phyloP scores from a whole-genome alignment of 805 yeast species.

The Kluyveromyces aestuarii region DNA sequence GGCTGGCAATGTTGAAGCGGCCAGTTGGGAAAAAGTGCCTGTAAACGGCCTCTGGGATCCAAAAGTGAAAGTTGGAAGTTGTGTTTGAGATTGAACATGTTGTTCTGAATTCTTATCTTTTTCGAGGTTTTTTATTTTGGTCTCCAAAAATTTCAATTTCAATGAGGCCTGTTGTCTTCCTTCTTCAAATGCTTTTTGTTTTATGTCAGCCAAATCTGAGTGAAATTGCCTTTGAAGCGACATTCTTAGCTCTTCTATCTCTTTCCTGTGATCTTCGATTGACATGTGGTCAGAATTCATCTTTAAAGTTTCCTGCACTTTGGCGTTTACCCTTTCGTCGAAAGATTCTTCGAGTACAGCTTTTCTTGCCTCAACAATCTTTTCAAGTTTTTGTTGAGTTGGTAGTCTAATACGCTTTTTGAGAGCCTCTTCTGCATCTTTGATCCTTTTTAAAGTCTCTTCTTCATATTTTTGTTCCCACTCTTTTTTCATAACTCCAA shows the following conservation, averaged over 20 bases:
- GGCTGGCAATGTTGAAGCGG: conserved; percentile 1
- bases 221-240: conserved; percentile 13
- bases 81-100: conserved; percentile 1
- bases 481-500: conserved; percentile 20
- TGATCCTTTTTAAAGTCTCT: conserved; percentile 22
- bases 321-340: conserved; percentile 12
- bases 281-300: conserved; percentile 5
- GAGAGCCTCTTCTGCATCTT: conserved; percentile 37
- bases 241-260: conserved; percentile 18
- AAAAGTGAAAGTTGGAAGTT: conserved; percentile 3
- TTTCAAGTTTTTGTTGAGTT: conserved; percentile 49
- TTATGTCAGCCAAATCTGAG: conserved; percentile 9
- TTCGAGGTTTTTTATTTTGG: conserved; percentile 25
- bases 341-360: conserved; percentile 18
- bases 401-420: conserved; percentile 40
- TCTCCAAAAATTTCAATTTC: conserved; percentile 24
- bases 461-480: conserved; percentile 32
- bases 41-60: neutral
- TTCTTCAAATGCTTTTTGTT: conserved; percentile 25
- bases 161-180: conserved; percentile 26
- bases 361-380: conserved; percentile 37
- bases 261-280: conserved; percentile 6
- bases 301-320: conserved; percentile 5
- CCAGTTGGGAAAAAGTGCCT: conserved; percentile 1
- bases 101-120: conserved; percentile 11